Evolutionary conservation across 1,139 yeast genomes (phyloP).

Genomic region (Blastobotrys illinoisensis): DNA sequence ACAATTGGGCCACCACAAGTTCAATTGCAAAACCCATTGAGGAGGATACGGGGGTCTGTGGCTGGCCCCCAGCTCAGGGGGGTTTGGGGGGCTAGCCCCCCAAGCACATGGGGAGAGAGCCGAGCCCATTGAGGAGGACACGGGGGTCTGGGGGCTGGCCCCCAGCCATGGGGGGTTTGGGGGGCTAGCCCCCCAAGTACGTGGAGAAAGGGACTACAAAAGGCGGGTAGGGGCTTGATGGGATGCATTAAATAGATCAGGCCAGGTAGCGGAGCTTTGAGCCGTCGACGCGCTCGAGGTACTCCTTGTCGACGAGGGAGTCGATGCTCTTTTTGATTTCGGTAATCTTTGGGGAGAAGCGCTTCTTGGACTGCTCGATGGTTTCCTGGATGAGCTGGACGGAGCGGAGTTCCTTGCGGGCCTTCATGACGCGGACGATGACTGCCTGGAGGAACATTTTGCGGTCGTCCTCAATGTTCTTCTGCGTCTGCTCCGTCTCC

Average conservation of each 20-base stretch:
- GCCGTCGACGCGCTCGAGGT: slow-evolving; percentile 69
- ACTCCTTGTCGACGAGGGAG: slow-evolving; percentile 78
- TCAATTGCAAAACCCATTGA: no score
- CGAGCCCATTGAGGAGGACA: no score
- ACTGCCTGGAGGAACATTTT: slow-evolving; percentile 85
- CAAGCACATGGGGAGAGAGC: no score
- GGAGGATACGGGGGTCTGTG: no score
- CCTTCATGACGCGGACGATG: slow-evolving; percentile 95
- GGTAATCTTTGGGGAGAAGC: slow-evolving; percentile 80
- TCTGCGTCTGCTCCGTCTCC: slow-evolving; percentile 77
- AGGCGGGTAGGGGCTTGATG: no score
- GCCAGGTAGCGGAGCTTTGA: slow-evolving; percentile 80
- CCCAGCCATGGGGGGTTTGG: no score
- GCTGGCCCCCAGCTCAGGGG: no score
- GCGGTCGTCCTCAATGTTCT: slow-evolving; percentile 83
- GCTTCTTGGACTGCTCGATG: slow-evolving; percentile 73
- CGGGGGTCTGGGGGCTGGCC: no score
- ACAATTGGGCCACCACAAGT: no score
- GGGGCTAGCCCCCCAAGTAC: no score
- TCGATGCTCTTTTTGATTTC: slow-evolving; percentile 88
- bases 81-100: no score
- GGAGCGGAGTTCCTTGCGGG: slow-evolving; percentile 74
- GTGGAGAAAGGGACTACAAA: no score
- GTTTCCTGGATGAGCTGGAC: slow-evolving; percentile 83
- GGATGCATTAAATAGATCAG: slow-evolving; percentile 23